A percentile compares a stretch with the other conserved stretches of the same genome.
These are phyloP conservation scores for Shiraia bambusicola DNA, from an alignment of 2,329 filamentous ascomycete genomes.

Conservation along the genomic window DNA sequence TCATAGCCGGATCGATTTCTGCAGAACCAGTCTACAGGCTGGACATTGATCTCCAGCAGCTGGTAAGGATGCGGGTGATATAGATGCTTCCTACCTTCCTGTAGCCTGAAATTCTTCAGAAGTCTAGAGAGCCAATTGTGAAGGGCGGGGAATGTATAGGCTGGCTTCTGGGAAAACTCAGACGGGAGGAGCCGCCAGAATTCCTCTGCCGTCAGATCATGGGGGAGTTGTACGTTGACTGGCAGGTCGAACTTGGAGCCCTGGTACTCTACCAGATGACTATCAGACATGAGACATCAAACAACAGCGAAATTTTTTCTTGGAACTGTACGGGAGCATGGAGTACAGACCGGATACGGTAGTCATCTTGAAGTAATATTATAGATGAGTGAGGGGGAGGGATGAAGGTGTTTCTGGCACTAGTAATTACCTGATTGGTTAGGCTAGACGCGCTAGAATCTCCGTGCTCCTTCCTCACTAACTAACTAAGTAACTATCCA, in stretches of 20 bases:
- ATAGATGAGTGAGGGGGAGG: no score
- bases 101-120: constrained; percentile 51
- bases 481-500: no score
- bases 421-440: no score
- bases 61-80: constrained; percentile 56
- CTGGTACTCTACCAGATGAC: constrained; percentile 4
- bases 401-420: no score
- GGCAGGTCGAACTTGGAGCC: constrained; percentile 24
- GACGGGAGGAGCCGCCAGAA: constrained; percentile 11
- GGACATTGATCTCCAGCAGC: constrained; percentile 55
- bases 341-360: no score
- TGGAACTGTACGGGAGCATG: no score
- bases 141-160: constrained; percentile 54
- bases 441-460: no score
- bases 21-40: constrained; percentile 57
- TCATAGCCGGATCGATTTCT: constrained; percentile 17
- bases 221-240: constrained; percentile 47
- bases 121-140: constrained; percentile 57
- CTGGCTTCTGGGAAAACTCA: constrained; percentile 4
- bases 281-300: no score
- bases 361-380: no score
- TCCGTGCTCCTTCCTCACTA: no score
- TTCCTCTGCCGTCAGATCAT: constrained; percentile 45
- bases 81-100: constrained; percentile 49
- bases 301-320: no score